These are phyloP conservation scores for Larix kaempferi DNA, from an alignment of 75 land plant genomes.

Conservation along the genomic window DNA sequence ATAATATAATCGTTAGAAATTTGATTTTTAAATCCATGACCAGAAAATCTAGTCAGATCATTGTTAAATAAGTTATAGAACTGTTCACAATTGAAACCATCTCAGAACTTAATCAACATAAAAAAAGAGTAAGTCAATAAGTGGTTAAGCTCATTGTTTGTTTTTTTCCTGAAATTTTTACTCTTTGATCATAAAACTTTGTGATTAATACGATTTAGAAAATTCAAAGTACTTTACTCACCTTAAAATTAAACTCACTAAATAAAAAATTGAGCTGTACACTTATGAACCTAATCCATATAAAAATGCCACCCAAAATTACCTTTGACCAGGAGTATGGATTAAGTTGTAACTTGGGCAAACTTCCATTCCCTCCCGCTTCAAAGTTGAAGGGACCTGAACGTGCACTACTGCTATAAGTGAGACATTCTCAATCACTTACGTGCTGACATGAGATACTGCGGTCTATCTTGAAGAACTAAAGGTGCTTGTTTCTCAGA, in stretches of 20 bases:
- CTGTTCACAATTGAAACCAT: neutral
- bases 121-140: no score
- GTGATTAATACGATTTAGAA: no score
- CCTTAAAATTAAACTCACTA: no score
- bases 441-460: neutral
- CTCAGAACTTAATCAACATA: neutral
- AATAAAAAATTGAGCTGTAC: no score
- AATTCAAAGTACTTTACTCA: no score
- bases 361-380: slow-evolving; percentile 17
- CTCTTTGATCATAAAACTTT: no score
- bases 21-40: no score
- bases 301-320: neutral
- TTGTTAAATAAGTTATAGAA: no score
- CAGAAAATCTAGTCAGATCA: neutral
- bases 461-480: neutral
- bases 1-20: neutral
- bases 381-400: slow-evolving; percentile 86
- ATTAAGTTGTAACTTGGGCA: slow-evolving; percentile 67
- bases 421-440: neutral
- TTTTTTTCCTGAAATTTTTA: no score
- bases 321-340: slow-evolving; percentile 96
- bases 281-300: neutral
- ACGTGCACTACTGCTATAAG: neutral
- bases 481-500: neutral
- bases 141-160: neutral